Base-by-base conservation (phyloP, 768 basidiomycete genomes). In the Kondoa subrosea region DNA sequence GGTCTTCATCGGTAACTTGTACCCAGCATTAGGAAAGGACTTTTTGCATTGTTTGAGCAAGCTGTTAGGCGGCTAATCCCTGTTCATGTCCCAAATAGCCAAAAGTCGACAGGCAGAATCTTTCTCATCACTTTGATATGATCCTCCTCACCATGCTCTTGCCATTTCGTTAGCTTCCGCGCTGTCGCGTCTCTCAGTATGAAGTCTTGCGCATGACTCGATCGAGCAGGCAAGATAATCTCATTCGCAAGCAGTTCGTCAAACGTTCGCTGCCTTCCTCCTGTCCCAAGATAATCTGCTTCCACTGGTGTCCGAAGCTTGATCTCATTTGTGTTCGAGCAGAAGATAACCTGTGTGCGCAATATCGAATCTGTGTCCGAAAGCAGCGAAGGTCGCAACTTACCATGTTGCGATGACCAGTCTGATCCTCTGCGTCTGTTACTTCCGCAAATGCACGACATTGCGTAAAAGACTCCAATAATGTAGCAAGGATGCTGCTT, bases 381-480 rank as follows among this genome's bases (percentile, higher is more conserved):
- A 57, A 27, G 33, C 15, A n/a, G 21, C 26, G 0, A 56, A 25
- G 34, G 65, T 30, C 0, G 26, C 57, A 15, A 78, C 81, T 64
- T 69, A 90, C 89, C 80, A 90, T 82, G 75, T 92, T 92, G 65
- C 85, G 78, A 74, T 87, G 84, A 31, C 40, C 40, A 50, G 40
- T 50, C 40, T 72, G 67, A 15, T 65, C 25, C 61, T 34, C 32
- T 61, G 63, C n/a, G 70, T 31, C 78, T 21, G 83, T 76, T 3
- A 79, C 77, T 76, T 96, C 93, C 69, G 87, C 85, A 79, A 92
- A 91, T 1, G 82, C 85, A 26, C 90, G 83, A 74, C 93, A 97
- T 72, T 83, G 82, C 4, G 80, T 80, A 76, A 95, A 92, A n/a
- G 80, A 81, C 57, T 80, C 78, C 68, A 83, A 78, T 1, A 97